These are phyloP conservation scores for Suillus fuscotomentosus DNA, from an alignment of 768 basidiomycete genomes.

Conservation along the genomic window DNA sequence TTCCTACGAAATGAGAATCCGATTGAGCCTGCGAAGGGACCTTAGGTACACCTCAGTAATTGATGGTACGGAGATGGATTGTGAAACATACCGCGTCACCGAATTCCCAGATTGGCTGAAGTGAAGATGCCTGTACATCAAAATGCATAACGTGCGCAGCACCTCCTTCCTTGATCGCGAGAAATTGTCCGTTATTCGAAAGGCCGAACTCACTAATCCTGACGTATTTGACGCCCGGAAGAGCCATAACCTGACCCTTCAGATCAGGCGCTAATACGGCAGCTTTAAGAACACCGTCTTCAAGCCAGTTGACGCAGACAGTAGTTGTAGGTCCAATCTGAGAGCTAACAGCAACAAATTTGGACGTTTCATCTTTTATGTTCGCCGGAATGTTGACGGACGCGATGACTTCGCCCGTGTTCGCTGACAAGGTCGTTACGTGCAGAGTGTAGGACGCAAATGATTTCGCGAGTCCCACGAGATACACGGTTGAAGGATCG, in stretches of 20 bases:
- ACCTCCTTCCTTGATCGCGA: constrained; percentile 58
- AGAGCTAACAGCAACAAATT: constrained; percentile 36
- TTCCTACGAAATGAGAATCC: constrained; percentile 13
- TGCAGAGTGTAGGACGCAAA: constrained; percentile 62
- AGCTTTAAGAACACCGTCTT: constrained; percentile 48
- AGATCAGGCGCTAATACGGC: constrained; percentile 47
- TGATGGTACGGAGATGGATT: constrained; percentile 2
- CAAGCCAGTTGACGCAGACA: constrained; percentile 38
- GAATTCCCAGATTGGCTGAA: constrained; percentile 53
- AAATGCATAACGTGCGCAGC: constrained; percentile 55
- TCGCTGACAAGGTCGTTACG: constrained; percentile 56
- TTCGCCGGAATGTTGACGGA: constrained; percentile 54
- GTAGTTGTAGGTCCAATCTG: constrained; percentile 7
- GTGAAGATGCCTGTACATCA: constrained; percentile 36
- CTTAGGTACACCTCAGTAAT: constrained; percentile 30
- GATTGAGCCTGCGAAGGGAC: not conserved
- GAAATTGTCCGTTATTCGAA: constrained; percentile 36
- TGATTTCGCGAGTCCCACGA: constrained; percentile 44
- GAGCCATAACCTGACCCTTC: constrained; percentile 41
- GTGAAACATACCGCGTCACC: constrained; percentile 45
- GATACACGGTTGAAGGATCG: constrained; percentile 54
- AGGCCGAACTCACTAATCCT: constrained; percentile 64
- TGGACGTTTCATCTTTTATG: constrained; percentile 33
- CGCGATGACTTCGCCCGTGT: constrained; percentile 50
- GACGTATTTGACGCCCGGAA: constrained; percentile 47